Base-by-base conservation (phyloP, 1,284 basidiomycete species). In the Megacollybia platyphylla region DNA sequence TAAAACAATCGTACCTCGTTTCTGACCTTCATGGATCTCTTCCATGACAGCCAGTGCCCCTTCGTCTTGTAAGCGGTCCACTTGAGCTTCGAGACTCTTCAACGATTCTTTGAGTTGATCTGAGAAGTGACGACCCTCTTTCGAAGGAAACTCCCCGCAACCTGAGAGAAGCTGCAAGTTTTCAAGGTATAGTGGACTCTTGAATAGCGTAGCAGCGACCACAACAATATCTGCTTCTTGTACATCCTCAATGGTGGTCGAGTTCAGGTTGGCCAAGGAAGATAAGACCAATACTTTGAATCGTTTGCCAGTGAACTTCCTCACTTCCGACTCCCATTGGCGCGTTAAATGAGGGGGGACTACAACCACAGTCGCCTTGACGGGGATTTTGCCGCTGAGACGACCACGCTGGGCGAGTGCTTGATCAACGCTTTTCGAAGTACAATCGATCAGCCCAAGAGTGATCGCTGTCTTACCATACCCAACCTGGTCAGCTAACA, bases 381-480 rank as follows among this genome's bases (percentile, higher is more conserved):
- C 70, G 8, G 73, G 59, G 39, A 92, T 76, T 52, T 87, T 86
- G 39, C 85, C 84, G 2, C 67, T 57, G 10, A 83, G 61, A 11
- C 69, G 58, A 6, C 64, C 63, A 43, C 67, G 67, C 39, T 67
- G 64, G n/a, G 63, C 56, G 48, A 82, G 73, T 46, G 80, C 73
- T 42, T 70, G 65, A 44, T 68, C 67, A 27, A 85, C 73, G 31
- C 69, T 60, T 51, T 75, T 71, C 42, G 62, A 64, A 44, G 74
- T 70, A 54, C 76, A 81, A 54, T 86, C 81, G 49, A 94, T 84
- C 43, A 97, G 70, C 7, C 85, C 92, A 15, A 97, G 72, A 0
- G 90, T 91, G 51, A 97, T 96, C 20, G 91, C 91, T 0, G 92
- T 97, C 65, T 97, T 97, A 28, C 92, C 92, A 56, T 97, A 97